These are phyloP conservation scores for Kwoniella dendrophila DNA, from an alignment of 768 basidiomycete species.

Conservation along the genomic window DNA sequence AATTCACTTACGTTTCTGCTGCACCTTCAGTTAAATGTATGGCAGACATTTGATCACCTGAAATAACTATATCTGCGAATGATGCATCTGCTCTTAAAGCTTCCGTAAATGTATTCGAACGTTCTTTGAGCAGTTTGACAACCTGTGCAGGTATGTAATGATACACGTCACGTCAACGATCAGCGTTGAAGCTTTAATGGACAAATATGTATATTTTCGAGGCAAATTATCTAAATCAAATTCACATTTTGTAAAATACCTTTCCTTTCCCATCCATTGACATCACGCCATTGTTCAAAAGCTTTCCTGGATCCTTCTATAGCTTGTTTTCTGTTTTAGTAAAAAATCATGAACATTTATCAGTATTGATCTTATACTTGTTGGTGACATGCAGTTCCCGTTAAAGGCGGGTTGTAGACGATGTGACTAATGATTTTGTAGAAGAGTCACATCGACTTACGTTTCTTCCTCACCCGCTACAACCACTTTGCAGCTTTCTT, in stretches of 20 bases:
- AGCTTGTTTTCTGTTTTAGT: slow-evolving; percentile 14
- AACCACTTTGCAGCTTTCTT: slow-evolving; percentile 30
- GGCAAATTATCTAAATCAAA: neutral
- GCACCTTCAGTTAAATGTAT: slow-evolving; percentile 32
- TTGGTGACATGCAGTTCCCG: too few species aligned
- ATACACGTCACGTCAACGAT: too few species aligned
- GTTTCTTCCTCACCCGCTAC: slow-evolving; percentile 38
- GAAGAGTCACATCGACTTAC: slow-evolving; percentile 16
- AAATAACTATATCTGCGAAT: slow-evolving; percentile 28
- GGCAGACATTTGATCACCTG: slow-evolving; percentile 26
- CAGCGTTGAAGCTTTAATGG: too few species aligned
- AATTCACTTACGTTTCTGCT: slow-evolving; percentile 25
- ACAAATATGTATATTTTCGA: neutral
- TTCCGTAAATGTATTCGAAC: slow-evolving; percentile 16
- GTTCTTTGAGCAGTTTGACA: slow-evolving; percentile 25
- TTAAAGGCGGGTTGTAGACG: too few species aligned
- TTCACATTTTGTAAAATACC: slow-evolving; percentile 30
- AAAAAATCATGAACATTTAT: too few species aligned
- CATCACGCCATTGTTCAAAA: slow-evolving; percentile 30
- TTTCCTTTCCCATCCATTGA: slow-evolving; percentile 33
- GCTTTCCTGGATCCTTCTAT: slow-evolving; percentile 23
- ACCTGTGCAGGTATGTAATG: slow-evolving; percentile 8
- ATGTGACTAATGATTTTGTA: neutral
- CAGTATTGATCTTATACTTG: too few species aligned
- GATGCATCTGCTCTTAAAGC: slow-evolving; percentile 30